These are phyloP conservation scores for Phytophthora pluvialis DNA, from an alignment of 352 stramenopile species.

Conservation along the genomic window DNA sequence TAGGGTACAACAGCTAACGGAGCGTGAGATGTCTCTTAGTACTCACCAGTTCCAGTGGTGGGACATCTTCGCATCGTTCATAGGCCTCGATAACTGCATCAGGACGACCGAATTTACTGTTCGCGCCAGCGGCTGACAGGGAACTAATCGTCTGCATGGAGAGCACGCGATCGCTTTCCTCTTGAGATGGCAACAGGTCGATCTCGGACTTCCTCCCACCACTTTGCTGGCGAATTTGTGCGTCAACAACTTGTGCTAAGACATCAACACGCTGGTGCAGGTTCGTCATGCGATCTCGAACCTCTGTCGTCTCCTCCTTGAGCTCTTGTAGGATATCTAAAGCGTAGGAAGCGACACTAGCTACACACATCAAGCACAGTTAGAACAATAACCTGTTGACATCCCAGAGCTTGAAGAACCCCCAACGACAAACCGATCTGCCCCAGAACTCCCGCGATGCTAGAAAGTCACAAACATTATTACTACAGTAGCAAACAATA, in stretches of 20 bases:
- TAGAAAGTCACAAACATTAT: conserved; percentile 13
- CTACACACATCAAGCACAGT: conserved; percentile 19
- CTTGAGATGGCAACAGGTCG: conserved; percentile 22
- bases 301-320: conserved; percentile 37
- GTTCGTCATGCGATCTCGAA: conserved; percentile 37
- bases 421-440: conserved; percentile 49
- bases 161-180: conserved; percentile 32
- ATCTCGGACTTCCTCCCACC: background rate
- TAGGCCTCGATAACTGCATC: conserved; percentile 35
- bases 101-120: conserved; percentile 16
- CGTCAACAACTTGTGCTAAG: conserved; percentile 37
- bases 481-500: background rate
- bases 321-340: conserved; percentile 63
- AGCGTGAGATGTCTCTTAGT: too few relatives aligned
- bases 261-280: conserved; percentile 43
- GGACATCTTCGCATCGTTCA: conserved; percentile 45
- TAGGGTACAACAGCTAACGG: background rate
- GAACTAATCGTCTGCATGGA: conserved; percentile 34
- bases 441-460: conserved; percentile 53
- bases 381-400: background rate
- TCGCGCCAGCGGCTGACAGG: conserved; percentile 23
- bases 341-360: conserved; percentile 52
- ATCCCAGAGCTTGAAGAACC: background rate
- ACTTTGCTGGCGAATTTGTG: conserved; percentile 7
- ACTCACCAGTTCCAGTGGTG: conserved; percentile 51